Conservation (phyloP, 2,329 filamentous ascomycete genomes). For the Fusarium nurragi region DNA sequence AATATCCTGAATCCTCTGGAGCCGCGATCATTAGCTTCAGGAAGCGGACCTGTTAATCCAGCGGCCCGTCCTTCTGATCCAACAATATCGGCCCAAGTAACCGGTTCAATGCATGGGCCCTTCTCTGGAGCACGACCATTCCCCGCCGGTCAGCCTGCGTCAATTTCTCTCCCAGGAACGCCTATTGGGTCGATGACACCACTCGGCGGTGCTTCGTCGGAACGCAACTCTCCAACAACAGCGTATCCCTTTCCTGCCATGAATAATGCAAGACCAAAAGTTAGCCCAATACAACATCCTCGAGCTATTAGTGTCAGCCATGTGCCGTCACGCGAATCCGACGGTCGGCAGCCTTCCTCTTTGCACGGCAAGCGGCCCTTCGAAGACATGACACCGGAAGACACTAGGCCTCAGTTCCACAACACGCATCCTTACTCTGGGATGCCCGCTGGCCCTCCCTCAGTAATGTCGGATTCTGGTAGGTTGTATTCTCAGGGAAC, state of each 20-base stretch:
- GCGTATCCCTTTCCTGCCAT: constrained; percentile 47
- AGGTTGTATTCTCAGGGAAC: constrained; percentile 52
- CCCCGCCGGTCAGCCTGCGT: constrained; percentile 42
- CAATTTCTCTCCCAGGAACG: constrained; percentile 49
- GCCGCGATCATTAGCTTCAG: constrained; percentile 34
- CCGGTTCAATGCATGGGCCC: constrained; percentile 34
- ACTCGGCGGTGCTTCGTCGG: constrained; percentile 46
- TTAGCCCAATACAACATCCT: constrained; percentile 47
- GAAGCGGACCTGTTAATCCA: constrained; percentile 15
- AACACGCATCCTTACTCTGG: constrained; percentile 41
- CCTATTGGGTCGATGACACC: constrained; percentile 44
- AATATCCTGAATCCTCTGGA: constrained; percentile 53
- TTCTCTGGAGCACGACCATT: constrained; percentile 41
- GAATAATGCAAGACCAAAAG: constrained; percentile 44
- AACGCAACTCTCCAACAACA: constrained; percentile 46
- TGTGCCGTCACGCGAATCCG: constrained; percentile 37
- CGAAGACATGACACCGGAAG: constrained; percentile 44
- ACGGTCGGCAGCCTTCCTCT: constrained; percentile 34
- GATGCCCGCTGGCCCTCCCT: constrained; percentile 36
- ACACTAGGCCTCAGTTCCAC: constrained; percentile 40
- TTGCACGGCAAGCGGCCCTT: constrained; percentile 47
- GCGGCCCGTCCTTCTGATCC: constrained; percentile 32
- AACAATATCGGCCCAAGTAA: constrained; percentile 27
- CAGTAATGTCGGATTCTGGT: constrained; percentile 42
- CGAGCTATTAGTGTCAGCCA: constrained; percentile 46